A percentile compares a stretch with the other conserved stretches of the same genome.
phyloP scores from a whole-genome alignment of 2,329 filamentous ascomycete genomes.

The Fusarium succisae region DNA sequence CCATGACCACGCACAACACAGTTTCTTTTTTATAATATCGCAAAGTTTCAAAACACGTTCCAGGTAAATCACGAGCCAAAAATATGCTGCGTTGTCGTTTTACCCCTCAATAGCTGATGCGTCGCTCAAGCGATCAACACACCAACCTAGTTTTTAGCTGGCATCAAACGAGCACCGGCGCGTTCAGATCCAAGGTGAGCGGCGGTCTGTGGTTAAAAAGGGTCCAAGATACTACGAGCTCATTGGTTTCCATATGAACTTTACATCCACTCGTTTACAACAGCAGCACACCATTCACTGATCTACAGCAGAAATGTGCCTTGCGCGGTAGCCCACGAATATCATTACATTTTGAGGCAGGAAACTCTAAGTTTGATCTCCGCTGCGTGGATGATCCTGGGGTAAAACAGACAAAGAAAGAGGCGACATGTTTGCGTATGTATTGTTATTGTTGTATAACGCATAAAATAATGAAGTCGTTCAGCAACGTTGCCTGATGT shows the following conservation, averaged over 20 bases:
- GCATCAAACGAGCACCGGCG: conserved; percentile 4
- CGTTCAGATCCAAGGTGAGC: conserved; percentile 6
- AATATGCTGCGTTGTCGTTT: conserved; percentile 1
- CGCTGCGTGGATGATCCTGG: not conserved
- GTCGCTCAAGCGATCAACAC: conserved; percentile 28
- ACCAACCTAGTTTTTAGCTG: conserved; percentile 20
- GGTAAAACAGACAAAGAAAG: not conserved
- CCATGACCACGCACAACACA: not conserved
- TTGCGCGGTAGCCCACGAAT: not conserved
- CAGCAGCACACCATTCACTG: conserved; percentile 34
- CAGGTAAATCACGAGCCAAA: not conserved
- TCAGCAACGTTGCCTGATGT: not conserved
- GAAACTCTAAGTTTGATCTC: conserved; percentile 6
- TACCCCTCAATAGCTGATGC: conserved; percentile 23
- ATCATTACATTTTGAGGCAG: not conserved
- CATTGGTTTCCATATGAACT: conserved; percentile 14
- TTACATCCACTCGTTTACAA: conserved; percentile 20
- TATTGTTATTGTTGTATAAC: not conserved
- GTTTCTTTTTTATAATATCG: not conserved
- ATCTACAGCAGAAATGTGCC: conserved; percentile 27
- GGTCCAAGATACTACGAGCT: conserved; percentile 5
- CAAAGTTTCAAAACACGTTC: not conserved
- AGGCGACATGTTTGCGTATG: not conserved
- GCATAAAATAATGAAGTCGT: not conserved
- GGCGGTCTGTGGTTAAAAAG: conserved; percentile 13